Base-by-base conservation (phyloP, 257 asterid genomes). In the Solanum rostratum region DNA sequence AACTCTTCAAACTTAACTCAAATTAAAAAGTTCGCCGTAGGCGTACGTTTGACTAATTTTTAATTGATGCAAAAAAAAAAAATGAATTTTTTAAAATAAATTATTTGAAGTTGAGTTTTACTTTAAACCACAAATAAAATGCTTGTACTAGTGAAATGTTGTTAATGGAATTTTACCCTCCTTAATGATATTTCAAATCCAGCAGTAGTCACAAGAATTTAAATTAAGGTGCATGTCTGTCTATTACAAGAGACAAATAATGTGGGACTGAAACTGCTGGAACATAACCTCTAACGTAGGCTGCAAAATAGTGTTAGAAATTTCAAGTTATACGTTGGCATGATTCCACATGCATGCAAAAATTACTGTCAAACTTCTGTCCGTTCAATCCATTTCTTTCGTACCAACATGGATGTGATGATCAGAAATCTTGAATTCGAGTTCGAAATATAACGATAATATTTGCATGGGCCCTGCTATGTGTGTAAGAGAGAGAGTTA, bases 321-420 rank as follows among this genome's bases (percentile, higher is more conserved):
- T 19, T 14, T 76, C 62, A 88, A 82, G 92, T 86, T n/a, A 89
- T 82, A 86, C 45, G 82, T 87, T 86, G 90, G 89, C 85, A 88
- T 71, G 89, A 80, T 84, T 87, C 84, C 87, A 87, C 87, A 87
- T 91, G 90, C 91, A 89, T 76, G 62, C 62, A 76, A 49, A 76
- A 22, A 46, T 76, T 76, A 49, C 82, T 76, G 45, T 49, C 62
- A 80, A 84, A 59, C 81, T 89, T 85, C 59, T 88, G 37, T 86
- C 89, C 91, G 86, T 76, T 45, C 81, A 12, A 79, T 33, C 52
- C 45, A n/a, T 88, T 88, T 74, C 90, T 86, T 86, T 90, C 94
- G 87, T 88, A 33, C 39, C 39, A 33, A 33, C 39, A 33, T 33
- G 39, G 5, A 33, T 33, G 39, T 33, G 39, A 5, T 33, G 39